These are phyloP conservation scores for Torulaspora quercuum DNA, from an alignment of 805 yeast species.

Conservation along the genomic window DNA sequence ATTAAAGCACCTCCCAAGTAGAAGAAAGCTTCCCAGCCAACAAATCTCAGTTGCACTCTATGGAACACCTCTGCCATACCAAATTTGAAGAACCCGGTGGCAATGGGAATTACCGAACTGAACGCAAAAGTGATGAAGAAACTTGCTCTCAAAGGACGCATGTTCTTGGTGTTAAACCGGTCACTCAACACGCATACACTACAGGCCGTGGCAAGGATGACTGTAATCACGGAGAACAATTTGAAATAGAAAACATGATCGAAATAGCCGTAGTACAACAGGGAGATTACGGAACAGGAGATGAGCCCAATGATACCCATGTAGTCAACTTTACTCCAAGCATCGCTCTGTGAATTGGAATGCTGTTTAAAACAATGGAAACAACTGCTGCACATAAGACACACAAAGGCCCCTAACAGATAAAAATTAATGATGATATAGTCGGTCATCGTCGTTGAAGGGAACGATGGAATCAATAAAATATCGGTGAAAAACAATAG, in stretches of 20 bases:
- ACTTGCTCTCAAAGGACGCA: constrained; percentile 70
- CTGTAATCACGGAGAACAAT: constrained; percentile 41
- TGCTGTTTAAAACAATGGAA: constrained; percentile 70
- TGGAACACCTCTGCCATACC: constrained; percentile 50
- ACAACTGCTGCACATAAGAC: constrained; percentile 60
- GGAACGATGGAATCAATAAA: constrained; percentile 33
- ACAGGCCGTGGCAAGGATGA: constrained; percentile 57
- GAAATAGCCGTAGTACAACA: constrained; percentile 45
- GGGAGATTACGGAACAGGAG: constrained; percentile 56
- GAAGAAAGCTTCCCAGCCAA: constrained; percentile 65
- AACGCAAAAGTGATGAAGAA: constrained; percentile 79
- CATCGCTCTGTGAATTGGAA: constrained; percentile 48
- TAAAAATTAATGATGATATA: constrained; percentile 51
- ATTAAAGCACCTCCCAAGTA: constrained; percentile 76
- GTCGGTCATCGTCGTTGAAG: constrained; percentile 43
- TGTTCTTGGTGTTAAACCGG: constrained; percentile 59
- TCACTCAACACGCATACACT: constrained; percentile 61
- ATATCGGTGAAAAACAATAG: constrained; percentile 30
- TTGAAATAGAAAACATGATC: constrained; percentile 35
- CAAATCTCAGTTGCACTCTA: constrained; percentile 57
- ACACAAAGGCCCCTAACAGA: constrained; percentile 53
- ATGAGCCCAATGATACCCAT: constrained; percentile 70
- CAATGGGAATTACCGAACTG: constrained; percentile 68
- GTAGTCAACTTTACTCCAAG: constrained; percentile 71
- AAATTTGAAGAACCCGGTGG: constrained; percentile 47